phyloP scores from a whole-genome alignment of 129 eudicot genomes.

The Silybum marianum region DNA sequence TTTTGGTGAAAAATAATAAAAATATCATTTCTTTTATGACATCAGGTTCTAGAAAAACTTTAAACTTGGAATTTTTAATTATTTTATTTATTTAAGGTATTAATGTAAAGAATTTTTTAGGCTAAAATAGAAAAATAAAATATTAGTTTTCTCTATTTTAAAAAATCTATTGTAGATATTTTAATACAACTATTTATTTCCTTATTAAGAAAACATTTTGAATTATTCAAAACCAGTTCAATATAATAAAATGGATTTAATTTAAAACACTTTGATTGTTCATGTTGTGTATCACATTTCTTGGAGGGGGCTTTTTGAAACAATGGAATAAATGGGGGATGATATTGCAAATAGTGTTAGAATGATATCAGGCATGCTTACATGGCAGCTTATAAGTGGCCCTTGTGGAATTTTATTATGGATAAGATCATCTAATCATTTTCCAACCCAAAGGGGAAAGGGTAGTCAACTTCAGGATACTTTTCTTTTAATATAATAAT shows the following conservation, averaged over 20 bases:
- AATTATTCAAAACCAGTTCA: not conserved
- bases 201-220: not conserved
- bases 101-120: no score
- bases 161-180: no score
- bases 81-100: no score
- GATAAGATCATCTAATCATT: constrained; percentile 31
- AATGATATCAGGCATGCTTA: constrained; percentile 13
- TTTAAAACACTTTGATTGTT: not conserved
- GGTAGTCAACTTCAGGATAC: not conserved
- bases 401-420: not conserved
- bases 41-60: no score
- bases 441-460: not conserved
- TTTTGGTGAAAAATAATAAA: no score
- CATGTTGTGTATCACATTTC: not conserved
- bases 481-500: not conserved
- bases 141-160: no score
- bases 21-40: no score
- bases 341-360: not conserved
- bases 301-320: not conserved
- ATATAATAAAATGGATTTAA: not conserved
- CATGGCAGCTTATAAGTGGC: constrained; percentile 15
- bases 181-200: no score
- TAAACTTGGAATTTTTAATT: no score
- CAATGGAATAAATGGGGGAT: not conserved
- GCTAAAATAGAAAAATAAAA: no score